Evolutionary conservation across 257 asterid genomes (phyloP), one percentile per base, ranked within the genome.

Genomic region (Primulina tabacum): DNA sequence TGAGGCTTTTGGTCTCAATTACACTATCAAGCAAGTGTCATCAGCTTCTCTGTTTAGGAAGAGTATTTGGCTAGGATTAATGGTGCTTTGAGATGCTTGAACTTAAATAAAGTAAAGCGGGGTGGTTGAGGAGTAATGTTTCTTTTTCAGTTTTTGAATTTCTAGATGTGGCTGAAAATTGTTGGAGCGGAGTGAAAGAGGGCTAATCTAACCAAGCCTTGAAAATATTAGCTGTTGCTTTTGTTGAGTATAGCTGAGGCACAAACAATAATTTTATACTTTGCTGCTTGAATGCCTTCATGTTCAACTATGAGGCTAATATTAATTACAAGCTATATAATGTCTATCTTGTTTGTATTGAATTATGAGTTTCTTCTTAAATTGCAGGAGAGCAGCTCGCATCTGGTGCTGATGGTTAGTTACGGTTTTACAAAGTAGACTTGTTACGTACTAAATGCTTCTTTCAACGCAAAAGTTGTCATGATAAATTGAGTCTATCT

Each of bases 331-430:
- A 37, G 33, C 60, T 26, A 35, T 8, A 24, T 26, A 28, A 47
- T 68, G 69, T 62, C 69, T 64, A 28, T 66, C 21, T 2, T 12
- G 72, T 35, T 67, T 32, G 32, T 55, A 29, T 47, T 8, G 63
- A 65, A 60, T 29, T 64, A 30, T 71, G 74, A 68, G 76, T 70
- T 69, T 68, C 64, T 79, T 34, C 69, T 50, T 40, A 61, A 77
- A 43, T 63, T 84, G 82, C 95, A 94, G 99, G 99, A 64, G 96
- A 91, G 67, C 89, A 70, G 75, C 89, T 94, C 72, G 97, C 99
- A 32, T 94, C 99, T 69, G 97, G 97, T 71, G 97, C 96, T 75
- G 99, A 94, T 80, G 99, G 99, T 94, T 76, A 68, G 80, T 47
- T 28, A 21, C 73, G 50, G 32, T 77, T 70, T 66, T 73, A 56